These are phyloP conservation scores for Canavalia gladiata DNA, from an alignment of 306 rosid genomes.

Conservation along the genomic window DNA sequence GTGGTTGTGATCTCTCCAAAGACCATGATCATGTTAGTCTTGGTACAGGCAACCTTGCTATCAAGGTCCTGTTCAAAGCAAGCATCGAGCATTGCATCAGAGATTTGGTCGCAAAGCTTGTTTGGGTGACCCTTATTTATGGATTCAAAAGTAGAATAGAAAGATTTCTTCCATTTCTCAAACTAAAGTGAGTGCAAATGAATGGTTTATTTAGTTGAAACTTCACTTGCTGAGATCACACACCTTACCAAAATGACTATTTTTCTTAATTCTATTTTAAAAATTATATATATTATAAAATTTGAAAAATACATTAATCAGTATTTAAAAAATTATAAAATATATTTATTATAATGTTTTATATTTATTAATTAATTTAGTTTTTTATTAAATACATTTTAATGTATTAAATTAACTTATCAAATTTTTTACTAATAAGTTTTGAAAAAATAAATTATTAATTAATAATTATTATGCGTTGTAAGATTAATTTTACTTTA, in stretches of 20 bases:
- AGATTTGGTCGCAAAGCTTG: constrained; percentile 98
- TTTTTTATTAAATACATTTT: too few species aligned
- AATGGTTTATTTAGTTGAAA: background rate
- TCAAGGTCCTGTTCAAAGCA: constrained; percentile 96
- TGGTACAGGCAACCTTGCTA: constrained; percentile 99
- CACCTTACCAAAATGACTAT: background rate
- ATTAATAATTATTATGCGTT: too few species aligned
- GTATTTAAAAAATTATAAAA: background rate
- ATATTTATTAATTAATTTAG: too few species aligned
- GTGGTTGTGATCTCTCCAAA: constrained; percentile 72
- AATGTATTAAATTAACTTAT: too few species aligned
- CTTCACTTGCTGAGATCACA: constrained; percentile 14
- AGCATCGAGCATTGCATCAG: constrained; percentile 96
- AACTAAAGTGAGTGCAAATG: constrained; percentile 57
- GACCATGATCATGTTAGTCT: constrained; percentile 81
- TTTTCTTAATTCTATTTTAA: too few species aligned
- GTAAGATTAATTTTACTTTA: too few species aligned
- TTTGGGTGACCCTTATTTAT: constrained; percentile 99
- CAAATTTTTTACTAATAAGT: too few species aligned
- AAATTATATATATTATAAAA: too few species aligned
- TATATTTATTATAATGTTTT: too few species aligned
- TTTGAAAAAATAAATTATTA: background rate
- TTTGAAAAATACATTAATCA: too few species aligned
- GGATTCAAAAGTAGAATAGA: constrained; percentile 87
- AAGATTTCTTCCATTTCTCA: constrained; percentile 87